Evolutionary conservation across 140 eudicot species (phyloP), one percentile per base, ranked within the genome.

Genomic region (Oenanthe javanica): DNA sequence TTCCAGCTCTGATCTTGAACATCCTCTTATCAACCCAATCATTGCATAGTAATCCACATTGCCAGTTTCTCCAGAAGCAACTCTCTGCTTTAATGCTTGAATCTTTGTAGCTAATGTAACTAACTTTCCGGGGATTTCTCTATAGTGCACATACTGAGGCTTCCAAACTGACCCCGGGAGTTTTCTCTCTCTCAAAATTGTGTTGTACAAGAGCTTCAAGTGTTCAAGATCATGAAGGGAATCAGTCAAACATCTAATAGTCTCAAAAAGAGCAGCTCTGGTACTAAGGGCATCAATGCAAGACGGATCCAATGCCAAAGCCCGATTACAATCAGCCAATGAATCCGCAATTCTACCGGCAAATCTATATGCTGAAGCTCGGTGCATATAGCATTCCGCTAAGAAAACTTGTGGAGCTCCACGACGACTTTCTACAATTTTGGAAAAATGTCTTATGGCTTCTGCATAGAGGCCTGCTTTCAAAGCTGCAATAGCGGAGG

Each of bases 181-280:
- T 43, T 88, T 94, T 57, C 95, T 78, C 72, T 94, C 98, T 0
- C 98, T 85, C 18, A 94, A 79, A 11, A 94, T 88, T 2, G 97
- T 88, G 76, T 94, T 94, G 80, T 89, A 92, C 45, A 94, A 73
- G 9, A 94, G 91, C 67, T 90, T 94, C 63, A 92, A 73, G 73
- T 94, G 98, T 80, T 94, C 98, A 3, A 94, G 92, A 79, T 94
- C 98, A 76, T 94, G 97, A 67, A 94, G 93, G 0, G 93, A 84
- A 76, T 94, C 98, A 0, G 97, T 85, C 27, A 94, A 79, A 57
- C 98, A 94, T 15, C 94, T 84, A 38, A 92, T 87, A 3, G 92
- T 61, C 78, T 94, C 98, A 18, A 90, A 94, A 4, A 94, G 81
- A 4, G 89, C 75, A 76, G 98, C 98, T 84, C 98, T 83, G 5